Evolutionary conservation across 768 basidiomycete genomes (phyloP).

Genomic region (Daedaleopsis sinensis): DNA sequence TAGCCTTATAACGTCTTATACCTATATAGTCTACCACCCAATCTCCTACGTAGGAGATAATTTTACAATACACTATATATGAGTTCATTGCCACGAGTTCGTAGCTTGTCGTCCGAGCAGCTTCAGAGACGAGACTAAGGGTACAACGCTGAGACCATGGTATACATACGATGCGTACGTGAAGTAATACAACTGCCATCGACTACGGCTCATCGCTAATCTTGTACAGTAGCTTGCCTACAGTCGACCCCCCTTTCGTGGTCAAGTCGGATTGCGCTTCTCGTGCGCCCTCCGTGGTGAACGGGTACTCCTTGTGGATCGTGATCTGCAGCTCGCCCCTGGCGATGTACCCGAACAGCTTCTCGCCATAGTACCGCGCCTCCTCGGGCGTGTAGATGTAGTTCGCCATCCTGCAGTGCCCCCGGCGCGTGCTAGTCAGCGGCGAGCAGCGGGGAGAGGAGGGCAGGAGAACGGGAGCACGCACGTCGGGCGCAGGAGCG

Average conservation of each 20-base stretch:
- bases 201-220: constrained; percentile 46
- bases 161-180: no score
- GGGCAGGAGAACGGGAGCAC: constrained; percentile 8
- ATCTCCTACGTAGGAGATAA: no score
- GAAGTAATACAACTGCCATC: no score
- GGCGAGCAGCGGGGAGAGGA: neutral
- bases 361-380: constrained; percentile 59
- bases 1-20: neutral
- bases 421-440: no score
- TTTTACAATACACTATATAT: neutral
- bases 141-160: no score
- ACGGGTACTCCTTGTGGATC: constrained; percentile 76
- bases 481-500: constrained; percentile 70
- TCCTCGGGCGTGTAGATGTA: constrained; percentile 76
- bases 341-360: constrained; percentile 62
- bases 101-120: no score
- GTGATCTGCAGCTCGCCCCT: constrained; percentile 63
- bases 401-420: constrained; percentile 59
- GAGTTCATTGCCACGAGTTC: neutral
- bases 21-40: no score
- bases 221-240: constrained; percentile 83
- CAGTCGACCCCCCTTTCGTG: constrained; percentile 62
- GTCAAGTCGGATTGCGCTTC: constrained; percentile 78
- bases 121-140: no score
- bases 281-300: constrained; percentile 74